Evolutionary conservation across 2,329 filamentous ascomycete species (phyloP).

Genomic region (Trematosphaeria pertusa): DNA sequence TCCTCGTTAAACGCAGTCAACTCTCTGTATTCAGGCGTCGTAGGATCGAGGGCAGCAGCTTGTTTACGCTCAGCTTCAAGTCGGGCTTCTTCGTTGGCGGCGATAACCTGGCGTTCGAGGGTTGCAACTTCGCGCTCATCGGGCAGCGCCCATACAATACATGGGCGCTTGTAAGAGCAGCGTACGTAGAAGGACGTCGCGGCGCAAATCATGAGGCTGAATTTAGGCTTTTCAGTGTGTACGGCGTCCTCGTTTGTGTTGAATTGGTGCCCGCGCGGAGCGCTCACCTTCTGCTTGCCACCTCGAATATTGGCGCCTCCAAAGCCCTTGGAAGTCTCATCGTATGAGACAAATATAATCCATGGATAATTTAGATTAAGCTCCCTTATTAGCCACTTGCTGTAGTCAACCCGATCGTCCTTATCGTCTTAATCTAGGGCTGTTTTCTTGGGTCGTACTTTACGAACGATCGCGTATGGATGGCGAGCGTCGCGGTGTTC

Average conservation of each 20-base stretch:
- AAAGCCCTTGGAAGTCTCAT: slow-evolving; percentile 1
- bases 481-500: background rate
- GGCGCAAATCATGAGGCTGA: slow-evolving; percentile 3
- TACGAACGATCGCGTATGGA: background rate
- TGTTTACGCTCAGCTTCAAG: no score
- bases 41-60: no score
- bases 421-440: background rate
- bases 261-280: background rate
- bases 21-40: no score
- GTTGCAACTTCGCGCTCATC: no score
- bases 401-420: background rate
- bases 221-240: background rate
- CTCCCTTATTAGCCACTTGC: background rate
- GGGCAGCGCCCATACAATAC: no score
- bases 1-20: no score
- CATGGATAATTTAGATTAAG: background rate
- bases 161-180: no score
- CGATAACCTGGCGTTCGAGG: no score
- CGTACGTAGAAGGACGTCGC: no score
- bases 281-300: background rate
- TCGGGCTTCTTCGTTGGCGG: no score
- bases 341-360: slow-evolving; percentile 2
- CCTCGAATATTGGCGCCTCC: background rate
- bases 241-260: background rate
- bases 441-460: background rate